Percentiles rank a stretch among this genome's conserved stretches.
phyloP scores from a whole-genome alignment of 140 eudicot species.

The Erigeron philadelphicus region DNA sequence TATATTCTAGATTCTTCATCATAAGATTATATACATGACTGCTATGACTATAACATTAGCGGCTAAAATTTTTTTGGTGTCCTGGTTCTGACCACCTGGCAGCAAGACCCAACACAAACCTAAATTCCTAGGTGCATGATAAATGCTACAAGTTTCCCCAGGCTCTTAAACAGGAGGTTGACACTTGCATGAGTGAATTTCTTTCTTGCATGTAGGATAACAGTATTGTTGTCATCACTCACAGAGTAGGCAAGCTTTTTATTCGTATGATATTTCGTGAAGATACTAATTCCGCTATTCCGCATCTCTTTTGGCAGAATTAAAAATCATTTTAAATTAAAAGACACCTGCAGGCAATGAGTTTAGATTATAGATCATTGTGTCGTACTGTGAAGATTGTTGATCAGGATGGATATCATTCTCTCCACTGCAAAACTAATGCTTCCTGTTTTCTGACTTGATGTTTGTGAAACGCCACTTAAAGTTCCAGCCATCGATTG shows the following conservation, averaged over 20 bases:
- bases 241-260: not conserved
- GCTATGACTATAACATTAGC: not conserved
- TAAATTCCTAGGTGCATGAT: not conserved
- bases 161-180: not conserved
- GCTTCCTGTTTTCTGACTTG: constrained; percentile 86
- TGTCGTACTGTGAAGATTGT: constrained; percentile 87
- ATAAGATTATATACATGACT: not conserved
- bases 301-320: constrained; percentile 7
- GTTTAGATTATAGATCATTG: not conserved
- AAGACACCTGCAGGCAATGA: constrained; percentile 14
- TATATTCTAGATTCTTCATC: not conserved
- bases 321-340: not conserved
- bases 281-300: not conserved
- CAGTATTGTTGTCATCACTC: not conserved
- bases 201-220: not conserved
- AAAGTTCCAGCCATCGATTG: constrained; percentile 69
- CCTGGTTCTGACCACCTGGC: not conserved
- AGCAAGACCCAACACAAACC: not conserved
- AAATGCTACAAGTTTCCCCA: not conserved
- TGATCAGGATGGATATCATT: constrained; percentile 79
- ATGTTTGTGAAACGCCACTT: constrained; percentile 59
- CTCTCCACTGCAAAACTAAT: constrained; percentile 89
- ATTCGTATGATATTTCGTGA: not conserved
- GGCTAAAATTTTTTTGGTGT: not conserved
- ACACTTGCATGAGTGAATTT: not conserved